Percentiles rank a stretch among this genome's conserved stretches.
Evolutionary conservation across 495 filamentous ascomycete species (phyloP).

Genomic region (Penicillium steckii): DNA sequence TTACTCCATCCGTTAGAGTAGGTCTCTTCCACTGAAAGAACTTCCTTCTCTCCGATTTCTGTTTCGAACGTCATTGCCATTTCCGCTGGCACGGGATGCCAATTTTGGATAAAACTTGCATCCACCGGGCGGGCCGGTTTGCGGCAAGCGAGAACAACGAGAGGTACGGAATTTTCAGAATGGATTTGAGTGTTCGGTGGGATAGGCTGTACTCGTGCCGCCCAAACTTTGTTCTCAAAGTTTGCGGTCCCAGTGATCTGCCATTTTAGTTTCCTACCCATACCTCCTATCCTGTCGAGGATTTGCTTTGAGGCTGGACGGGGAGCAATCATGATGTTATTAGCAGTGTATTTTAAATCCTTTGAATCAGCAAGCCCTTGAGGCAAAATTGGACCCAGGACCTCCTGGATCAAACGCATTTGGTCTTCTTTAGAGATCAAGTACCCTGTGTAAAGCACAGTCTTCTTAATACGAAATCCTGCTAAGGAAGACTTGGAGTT

Average conservation of each 20-base stretch:
- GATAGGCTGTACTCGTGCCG: constrained; percentile 72
- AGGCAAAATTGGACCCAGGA: constrained; percentile 55
- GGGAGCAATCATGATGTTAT: constrained; percentile 85
- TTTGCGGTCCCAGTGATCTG: constrained; percentile 72
- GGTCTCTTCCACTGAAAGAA: constrained; percentile 49
- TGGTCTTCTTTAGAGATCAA: constrained; percentile 70
- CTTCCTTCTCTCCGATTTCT: constrained; percentile 79
- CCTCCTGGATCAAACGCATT: constrained; percentile 63
- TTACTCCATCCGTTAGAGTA: constrained; percentile 65
- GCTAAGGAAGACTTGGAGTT: constrained; percentile 30
- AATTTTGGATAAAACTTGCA: constrained; percentile 77
- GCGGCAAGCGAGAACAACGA: constrained; percentile 73
- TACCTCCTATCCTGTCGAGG: constrained; percentile 78
- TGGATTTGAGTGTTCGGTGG: constrained; percentile 61
- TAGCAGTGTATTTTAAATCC: constrained; percentile 81
- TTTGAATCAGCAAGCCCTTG: constrained; percentile 46
- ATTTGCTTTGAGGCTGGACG: constrained; percentile 65
- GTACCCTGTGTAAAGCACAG: constrained; percentile 93
- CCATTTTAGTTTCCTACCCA: constrained; percentile 80
- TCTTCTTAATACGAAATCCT: constrained; percentile 73
- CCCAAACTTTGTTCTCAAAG: constrained; percentile 83
- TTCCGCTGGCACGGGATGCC: constrained; percentile 72
- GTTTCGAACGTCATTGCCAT: constrained; percentile 71
- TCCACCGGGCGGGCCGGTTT: constrained; percentile 74
- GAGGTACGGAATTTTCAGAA: constrained; percentile 70